Percentiles rank a stretch among this genome's conserved stretches.
These are phyloP conservation scores for Multifurca ochricompacta DNA, from an alignment of 768 basidiomycete species.

Conservation along the genomic window DNA sequence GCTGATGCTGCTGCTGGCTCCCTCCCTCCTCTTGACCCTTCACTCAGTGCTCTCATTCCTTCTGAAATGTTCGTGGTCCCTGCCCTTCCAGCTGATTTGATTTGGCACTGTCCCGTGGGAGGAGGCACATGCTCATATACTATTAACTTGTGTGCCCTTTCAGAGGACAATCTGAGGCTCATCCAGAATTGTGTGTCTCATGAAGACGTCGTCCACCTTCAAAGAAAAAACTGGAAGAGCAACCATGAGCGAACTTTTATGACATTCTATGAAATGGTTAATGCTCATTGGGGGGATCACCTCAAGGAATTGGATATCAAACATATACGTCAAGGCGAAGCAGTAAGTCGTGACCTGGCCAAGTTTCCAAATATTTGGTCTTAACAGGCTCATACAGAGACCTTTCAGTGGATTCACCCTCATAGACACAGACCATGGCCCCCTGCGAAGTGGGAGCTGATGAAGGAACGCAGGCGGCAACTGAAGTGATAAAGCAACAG, in stretches of 20 bases:
- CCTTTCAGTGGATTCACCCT: slow-evolving; percentile 14
- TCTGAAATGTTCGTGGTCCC: slow-evolving; percentile 32
- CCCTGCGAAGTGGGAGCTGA: not conserved
- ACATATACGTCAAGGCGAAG: not conserved
- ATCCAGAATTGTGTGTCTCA: slow-evolving; percentile 15
- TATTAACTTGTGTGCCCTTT: slow-evolving; percentile 41
- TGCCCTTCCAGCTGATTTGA: slow-evolving; percentile 34
- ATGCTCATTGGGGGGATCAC: slow-evolving; percentile 22
- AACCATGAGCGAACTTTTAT: slow-evolving; percentile 10
- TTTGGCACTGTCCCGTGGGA: slow-evolving; percentile 45
- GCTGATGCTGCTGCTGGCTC: not conserved
- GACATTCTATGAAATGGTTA: slow-evolving; percentile 22
- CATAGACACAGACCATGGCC: not conserved
- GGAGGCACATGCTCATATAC: slow-evolving; percentile 32
- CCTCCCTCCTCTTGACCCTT: slow-evolving; percentile 15
- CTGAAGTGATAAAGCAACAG: not conserved
- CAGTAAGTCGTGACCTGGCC: not conserved
- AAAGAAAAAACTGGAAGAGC: slow-evolving; percentile 4
- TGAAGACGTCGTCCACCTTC: not conserved
- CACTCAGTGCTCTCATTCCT: slow-evolving; percentile 30
- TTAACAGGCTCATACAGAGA: not conserved
- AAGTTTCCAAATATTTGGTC: not conserved
- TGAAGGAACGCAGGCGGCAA: not conserved
- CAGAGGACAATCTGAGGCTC: slow-evolving; percentile 27
- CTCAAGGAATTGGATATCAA: slow-evolving; percentile 20